Evolutionary conservation across 192 early-diverging fungal genomes (phyloP), one percentile per base, ranked within the genome.

Genomic region (Umbelopsis vinacea): DNA sequence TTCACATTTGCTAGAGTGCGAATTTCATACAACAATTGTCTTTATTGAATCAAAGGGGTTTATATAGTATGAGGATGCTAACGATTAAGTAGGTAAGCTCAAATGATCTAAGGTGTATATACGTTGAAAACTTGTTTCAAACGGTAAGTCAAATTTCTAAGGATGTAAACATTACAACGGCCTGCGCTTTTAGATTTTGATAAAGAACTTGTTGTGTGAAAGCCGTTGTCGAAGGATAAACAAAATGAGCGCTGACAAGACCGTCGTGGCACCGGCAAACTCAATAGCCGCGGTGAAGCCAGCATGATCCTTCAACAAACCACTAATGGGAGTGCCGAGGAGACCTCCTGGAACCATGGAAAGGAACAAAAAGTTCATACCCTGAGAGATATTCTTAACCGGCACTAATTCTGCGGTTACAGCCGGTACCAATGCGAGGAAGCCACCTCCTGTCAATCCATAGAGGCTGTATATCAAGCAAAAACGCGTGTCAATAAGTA

Each of bases 351-450:
- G 9, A 0, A 73, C 29, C 14, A 67, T 76, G 48, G 73, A 76
- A 70, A 80, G 68, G 66, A 83, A 85, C 19, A 74, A 23, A 37
- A 83, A 66, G n/a, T 82, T 80, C 19, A 85, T 68, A 3, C 71
- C 84, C 10, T 52, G 37, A 15, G 76, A 74, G 17, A 85, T 48
- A 7, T 83, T 79, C 48, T 81, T 73, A 12, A 83, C 72, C 48
- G 85, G 85, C 0, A 88, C 86, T 19, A 88, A 71, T 33, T 88
- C 83, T 0, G 86, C 86, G 0, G 75, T 76, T 22, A 81, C 79
- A 0, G 82, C 81, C 11, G 86, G 81, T 23, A 81, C 74, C 23
- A 88, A 72, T n/a, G 80, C 76, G n/a, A 85, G 76, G 50, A 85
- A 85, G 17, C 74, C 79, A 46, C 71, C 55, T 37, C 67, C 66